Evolutionary conservation across 176 grass and related monocot genomes (phyloP).

Genomic region (Puya raimondii): DNA sequence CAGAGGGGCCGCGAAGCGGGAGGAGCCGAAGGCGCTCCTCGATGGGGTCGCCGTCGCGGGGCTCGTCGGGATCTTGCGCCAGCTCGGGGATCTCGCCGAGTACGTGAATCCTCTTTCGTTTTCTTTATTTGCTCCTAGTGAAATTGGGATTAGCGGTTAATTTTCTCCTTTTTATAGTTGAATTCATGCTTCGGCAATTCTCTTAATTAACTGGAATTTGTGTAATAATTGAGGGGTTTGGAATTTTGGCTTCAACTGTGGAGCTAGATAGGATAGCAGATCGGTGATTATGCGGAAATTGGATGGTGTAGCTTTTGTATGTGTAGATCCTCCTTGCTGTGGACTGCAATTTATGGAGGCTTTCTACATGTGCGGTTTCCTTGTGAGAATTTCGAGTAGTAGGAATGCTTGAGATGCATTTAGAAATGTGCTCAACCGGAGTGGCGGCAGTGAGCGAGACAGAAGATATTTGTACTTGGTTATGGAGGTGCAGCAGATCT

Average conservation of each 20-base stretch:
- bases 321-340: background rate
- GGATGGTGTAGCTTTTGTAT: background rate
- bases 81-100: slow-evolving; percentile 98
- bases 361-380: background rate
- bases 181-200: background rate
- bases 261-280: no score
- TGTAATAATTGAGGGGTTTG: no score
- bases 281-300: slow-evolving; percentile 3
- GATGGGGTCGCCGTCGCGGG: slow-evolving; percentile 93
- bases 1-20: slow-evolving; percentile 23
- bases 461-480: no score
- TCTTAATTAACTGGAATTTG: no score
- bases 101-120: background rate
- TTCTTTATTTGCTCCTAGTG: background rate
- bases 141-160: background rate
- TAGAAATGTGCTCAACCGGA: no score
- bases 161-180: background rate
- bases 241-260: no score
- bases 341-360: slow-evolving; percentile 3
- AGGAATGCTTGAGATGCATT: no score
- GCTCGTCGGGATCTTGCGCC: slow-evolving; percentile 93
- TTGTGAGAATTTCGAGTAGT: no score
- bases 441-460: no score
- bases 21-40: slow-evolving; percentile 78
- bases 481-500: no score